Evolutionary conservation across 1,284 basidiomycete genomes (phyloP).

Genomic region (Anthracocystis panici-leucophaei): DNA sequence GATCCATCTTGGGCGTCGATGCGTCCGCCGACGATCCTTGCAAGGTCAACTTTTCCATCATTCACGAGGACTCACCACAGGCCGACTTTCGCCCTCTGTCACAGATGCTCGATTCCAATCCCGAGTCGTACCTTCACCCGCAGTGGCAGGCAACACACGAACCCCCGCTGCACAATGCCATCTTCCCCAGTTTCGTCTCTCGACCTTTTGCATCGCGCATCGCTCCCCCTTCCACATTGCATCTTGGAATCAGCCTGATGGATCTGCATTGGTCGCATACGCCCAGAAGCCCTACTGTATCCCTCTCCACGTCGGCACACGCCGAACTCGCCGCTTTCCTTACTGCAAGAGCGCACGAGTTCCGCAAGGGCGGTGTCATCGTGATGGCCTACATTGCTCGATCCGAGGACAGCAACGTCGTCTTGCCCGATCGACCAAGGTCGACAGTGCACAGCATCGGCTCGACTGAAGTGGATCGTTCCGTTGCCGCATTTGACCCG

Average conservation of each 20-base stretch:
- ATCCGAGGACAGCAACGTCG: conserved; percentile 60
- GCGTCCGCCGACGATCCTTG: conserved; percentile 37
- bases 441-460: conserved; percentile 36
- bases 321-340: conserved; percentile 70
- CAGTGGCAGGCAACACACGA: conserved; percentile 60
- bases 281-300: conserved; percentile 59
- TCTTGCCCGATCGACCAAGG: conserved; percentile 41
- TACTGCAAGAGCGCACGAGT: conserved; percentile 69
- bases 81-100: conserved; percentile 68
- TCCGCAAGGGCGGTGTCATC: conserved; percentile 69
- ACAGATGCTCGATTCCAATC: conserved; percentile 60
- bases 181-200: conserved; percentile 67
- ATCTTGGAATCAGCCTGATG: conserved; percentile 70
- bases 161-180: conserved; percentile 61
- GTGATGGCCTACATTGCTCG: conserved; percentile 70
- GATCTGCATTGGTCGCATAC: conserved; percentile 70
- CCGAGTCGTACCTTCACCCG: conserved; percentile 65
- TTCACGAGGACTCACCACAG: conserved; percentile 67
- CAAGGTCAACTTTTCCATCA: conserved; percentile 66
- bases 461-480: conserved; percentile 22
- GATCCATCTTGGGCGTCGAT: conserved; percentile 40
- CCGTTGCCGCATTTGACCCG: conserved; percentile 8
- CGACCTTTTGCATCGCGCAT: conserved; percentile 69
- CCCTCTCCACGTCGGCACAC: conserved; percentile 68
- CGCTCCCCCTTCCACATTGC: conserved; percentile 66